Conservation (phyloP, 106 monocot species). For the Vanilla planifolia region DNA sequence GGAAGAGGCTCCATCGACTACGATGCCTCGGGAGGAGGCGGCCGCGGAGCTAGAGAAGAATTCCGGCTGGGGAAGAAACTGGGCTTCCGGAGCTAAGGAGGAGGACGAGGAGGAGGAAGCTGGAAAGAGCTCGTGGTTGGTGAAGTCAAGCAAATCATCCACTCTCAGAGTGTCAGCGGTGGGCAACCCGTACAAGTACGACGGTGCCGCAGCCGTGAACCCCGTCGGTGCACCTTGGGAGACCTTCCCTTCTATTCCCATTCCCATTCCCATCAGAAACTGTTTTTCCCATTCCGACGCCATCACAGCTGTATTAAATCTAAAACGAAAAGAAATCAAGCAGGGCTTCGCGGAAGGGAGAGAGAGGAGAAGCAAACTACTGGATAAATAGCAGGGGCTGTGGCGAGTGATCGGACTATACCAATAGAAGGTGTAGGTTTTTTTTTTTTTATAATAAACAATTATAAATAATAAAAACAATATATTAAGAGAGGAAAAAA, state of each 20-base stretch:
- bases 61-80: slow-evolving; percentile 9
- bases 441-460: too few relatives aligned
- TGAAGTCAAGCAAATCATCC: slow-evolving; percentile 72
- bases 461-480: too few relatives aligned
- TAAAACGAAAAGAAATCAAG: background rate
- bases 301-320: too few relatives aligned
- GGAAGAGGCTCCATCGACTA: too few relatives aligned
- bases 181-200: slow-evolving; percentile 43
- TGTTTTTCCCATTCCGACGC: slow-evolving; percentile 44
- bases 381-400: slow-evolving; percentile 2
- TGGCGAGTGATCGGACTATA: background rate
- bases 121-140: slow-evolving; percentile 38
- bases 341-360: background rate
- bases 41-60: slow-evolving; percentile 7
- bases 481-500: too few relatives aligned
- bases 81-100: background rate
- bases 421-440: background rate
- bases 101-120: slow-evolving; percentile 11
- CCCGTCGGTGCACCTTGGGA: background rate
- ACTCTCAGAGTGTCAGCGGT: slow-evolving; percentile 36
- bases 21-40: background rate
- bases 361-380: background rate
- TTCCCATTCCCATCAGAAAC: slow-evolving; percentile 12
- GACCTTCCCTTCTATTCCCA: background rate
- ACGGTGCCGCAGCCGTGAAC: background rate